Evolutionary conservation across 371 early-diverging fungal species (phyloP).

Genomic region (Mortierella sp.): DNA sequence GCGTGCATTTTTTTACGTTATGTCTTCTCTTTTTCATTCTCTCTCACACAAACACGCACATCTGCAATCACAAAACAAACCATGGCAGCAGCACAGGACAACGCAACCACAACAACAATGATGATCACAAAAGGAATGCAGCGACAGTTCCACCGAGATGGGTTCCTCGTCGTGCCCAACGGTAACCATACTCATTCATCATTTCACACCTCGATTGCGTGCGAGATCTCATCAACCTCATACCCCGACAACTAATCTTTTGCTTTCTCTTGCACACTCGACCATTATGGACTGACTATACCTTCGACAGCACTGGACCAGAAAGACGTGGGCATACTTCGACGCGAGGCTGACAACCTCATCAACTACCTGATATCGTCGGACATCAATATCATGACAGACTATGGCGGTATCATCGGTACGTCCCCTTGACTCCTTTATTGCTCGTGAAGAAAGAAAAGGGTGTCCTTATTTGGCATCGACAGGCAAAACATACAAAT

Average conservation of each 20-base stretch:
- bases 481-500: neutral
- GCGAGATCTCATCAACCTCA: neutral
- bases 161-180: constrained; percentile 38
- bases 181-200: constrained; percentile 19
- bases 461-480: neutral
- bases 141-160: constrained; percentile 44
- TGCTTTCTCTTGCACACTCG: neutral
- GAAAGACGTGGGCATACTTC: constrained; percentile 27
- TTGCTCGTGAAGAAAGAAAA: too few species aligned
- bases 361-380: constrained; percentile 48
- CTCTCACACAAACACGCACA: neutral
- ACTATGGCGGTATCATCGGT: constrained; percentile 52
- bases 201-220: neutral
- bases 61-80: neutral
- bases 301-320: constrained; percentile 14
- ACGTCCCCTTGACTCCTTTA: neutral
- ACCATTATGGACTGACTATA: neutral
- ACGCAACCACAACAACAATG: neutral
- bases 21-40: neutral
- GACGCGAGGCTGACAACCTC: constrained; percentile 35
- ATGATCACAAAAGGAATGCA: constrained; percentile 11
- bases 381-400: constrained; percentile 47
- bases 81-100: constrained; percentile 11
- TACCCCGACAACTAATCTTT: neutral
- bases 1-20: neutral